Evolutionary conservation across 2,329 filamentous ascomycete species (phyloP), one percentile per base, ranked within the genome.

Genomic region (Fusarium poae): DNA sequence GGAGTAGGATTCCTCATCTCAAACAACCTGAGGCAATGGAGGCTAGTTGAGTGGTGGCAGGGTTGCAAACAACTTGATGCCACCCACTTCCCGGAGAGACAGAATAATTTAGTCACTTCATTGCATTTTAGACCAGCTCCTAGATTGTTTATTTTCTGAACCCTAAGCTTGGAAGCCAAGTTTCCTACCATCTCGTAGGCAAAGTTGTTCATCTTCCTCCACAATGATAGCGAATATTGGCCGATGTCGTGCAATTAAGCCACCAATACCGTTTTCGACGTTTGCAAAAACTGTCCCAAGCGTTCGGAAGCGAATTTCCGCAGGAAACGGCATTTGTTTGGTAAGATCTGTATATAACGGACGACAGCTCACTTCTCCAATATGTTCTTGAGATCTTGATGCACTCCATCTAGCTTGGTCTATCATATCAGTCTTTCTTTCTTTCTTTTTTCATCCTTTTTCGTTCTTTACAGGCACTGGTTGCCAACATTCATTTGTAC

Each of bases 401-500:
- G 23, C 61, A 49, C 35, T 21, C 64, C 32, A 43, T 65, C 52
- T 65, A 43, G 49, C 39, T 40, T 58, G 64, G 64, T 57, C 59
- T 45, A 64, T 58, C 61, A 57, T 45, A 64, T 58, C 61, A 57
- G 32, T 60, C 35, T 44, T 48, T 48, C 35, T 63, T 50, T 40
- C 13, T 45, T 32, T 32, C 3, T 64, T 29, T 45, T 57, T 49
- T 23, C 12, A 35, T 43, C 21, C 25, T 48, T 42, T 7, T 59
- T 55, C 65, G 39, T 68, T 67, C 59, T 57, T 67, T 68, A 58
- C 42, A 48, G 60, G 65, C 64, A 67, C 64, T 68, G 65, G 65
- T 58, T 67, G 65, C 65, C 54, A 59, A 45, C 21, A 37, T 67
- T 67, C 64, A 23, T 59, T 67, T 51, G 58, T 50, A 43, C 37